Evolutionary conservation across 2,329 filamentous ascomycete species (phyloP).

Genomic region (Botrytis paeoniae): DNA sequence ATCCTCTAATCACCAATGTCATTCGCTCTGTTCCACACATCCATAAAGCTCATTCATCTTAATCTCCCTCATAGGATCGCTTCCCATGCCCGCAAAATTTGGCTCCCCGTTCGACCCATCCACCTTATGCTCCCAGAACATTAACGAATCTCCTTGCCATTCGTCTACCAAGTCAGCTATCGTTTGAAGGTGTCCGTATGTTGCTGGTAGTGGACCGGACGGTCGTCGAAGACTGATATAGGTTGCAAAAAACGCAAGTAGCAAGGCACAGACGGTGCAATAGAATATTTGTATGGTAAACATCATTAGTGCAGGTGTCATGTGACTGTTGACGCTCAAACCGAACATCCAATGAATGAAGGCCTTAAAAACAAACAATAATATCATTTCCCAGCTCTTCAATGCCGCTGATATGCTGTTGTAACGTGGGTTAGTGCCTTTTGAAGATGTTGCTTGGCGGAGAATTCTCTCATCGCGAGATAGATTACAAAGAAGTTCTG

Average conservation of each 20-base stretch:
- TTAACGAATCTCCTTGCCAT: not conserved
- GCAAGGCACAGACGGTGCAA: not conserved
- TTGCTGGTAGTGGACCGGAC: not conserved
- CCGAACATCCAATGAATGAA: not conserved
- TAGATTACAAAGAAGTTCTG: not conserved
- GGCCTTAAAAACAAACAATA: not conserved
- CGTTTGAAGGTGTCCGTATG: not conserved
- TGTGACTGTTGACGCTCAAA: not conserved
- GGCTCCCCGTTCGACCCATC: not conserved
- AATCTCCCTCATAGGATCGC: not conserved
- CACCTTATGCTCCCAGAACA: not conserved
- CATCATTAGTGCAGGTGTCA: fast-evolving
- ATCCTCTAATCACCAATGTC: not conserved
- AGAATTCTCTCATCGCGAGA: not conserved
- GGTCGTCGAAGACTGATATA: not conserved
- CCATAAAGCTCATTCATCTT: not conserved
- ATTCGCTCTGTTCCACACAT: too few relatives aligned
- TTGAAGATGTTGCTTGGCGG: not conserved
- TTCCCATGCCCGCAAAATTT: not conserved
- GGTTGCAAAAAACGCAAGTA: not conserved
- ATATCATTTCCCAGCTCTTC: not conserved
- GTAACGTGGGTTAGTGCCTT: not conserved
- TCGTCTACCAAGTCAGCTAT: not conserved
- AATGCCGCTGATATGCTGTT: not conserved
- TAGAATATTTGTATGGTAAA: not conserved